phyloP scores from a whole-genome alignment of 164 flowering plant genomes.

The Platanus orientalis region DNA sequence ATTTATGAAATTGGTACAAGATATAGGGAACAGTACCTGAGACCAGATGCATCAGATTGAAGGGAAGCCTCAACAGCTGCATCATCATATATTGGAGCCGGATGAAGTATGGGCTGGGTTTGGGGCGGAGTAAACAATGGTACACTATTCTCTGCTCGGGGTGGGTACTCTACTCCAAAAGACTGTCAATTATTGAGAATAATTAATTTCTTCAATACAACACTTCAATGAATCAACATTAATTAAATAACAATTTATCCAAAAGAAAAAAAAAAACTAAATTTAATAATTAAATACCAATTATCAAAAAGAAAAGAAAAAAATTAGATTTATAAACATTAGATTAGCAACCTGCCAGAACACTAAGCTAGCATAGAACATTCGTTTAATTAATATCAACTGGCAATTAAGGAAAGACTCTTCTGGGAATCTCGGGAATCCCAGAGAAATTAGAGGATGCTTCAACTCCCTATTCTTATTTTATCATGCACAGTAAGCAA shows the following conservation, averaged over 20 bases:
- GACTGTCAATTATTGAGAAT: constrained; percentile 31
- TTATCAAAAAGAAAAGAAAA: too few relatives aligned
- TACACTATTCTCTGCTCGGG: constrained; percentile 51
- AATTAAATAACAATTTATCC: too few relatives aligned
- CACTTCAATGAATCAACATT: neutral
- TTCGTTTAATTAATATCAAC: too few relatives aligned
- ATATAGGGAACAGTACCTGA: constrained; percentile 48
- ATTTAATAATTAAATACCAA: neutral
- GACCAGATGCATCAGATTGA: constrained; percentile 65
- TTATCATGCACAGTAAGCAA: neutral
- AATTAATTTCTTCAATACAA: neutral
- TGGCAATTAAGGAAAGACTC: too few relatives aligned
- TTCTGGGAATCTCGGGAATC: too few relatives aligned
- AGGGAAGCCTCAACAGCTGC: constrained; percentile 70
- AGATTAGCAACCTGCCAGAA: too few relatives aligned
- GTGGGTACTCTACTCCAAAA: constrained; percentile 65
- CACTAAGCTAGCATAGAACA: too few relatives aligned
- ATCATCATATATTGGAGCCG: constrained; percentile 48
- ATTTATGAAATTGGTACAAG: neutral
- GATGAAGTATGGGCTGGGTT: constrained; percentile 59
- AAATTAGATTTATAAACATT: too few relatives aligned
- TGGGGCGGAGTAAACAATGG: constrained; percentile 94
- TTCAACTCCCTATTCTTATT: neutral
- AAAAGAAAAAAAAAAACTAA: neutral
- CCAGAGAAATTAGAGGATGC: too few relatives aligned